These are phyloP conservation scores for Leccinellum rugosiceps DNA, from an alignment of 768 basidiomycete genomes.

Conservation along the genomic window DNA sequence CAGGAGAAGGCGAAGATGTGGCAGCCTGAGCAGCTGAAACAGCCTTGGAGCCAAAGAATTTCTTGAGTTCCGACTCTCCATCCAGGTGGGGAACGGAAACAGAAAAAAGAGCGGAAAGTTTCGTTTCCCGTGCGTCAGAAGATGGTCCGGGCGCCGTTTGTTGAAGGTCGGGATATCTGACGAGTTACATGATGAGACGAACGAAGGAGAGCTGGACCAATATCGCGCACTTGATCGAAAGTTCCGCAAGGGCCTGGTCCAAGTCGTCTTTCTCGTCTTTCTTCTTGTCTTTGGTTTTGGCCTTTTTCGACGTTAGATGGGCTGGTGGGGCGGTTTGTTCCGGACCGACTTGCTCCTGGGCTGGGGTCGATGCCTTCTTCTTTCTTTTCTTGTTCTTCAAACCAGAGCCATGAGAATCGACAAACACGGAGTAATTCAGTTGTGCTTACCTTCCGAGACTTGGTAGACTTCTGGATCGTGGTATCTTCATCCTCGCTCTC, in stretches of 20 bases:
- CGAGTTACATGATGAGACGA: background rate
- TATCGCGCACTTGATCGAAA: conserved; percentile 65
- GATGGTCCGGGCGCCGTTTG: conserved; percentile 27
- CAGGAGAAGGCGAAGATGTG: conserved; percentile 32
- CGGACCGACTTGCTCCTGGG: conserved; percentile 1
- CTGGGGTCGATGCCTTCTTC: conserved; percentile 24
- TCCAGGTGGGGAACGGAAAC: conserved; percentile 85
- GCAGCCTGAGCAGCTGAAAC: conserved; percentile 57
- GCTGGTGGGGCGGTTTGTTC: conserved; percentile 3
- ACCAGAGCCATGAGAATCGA: conserved; percentile 1
- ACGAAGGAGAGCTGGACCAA: background rate
- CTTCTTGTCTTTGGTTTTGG: conserved; percentile 58
- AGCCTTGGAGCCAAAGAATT: conserved; percentile 92
- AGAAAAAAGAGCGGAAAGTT: conserved; percentile 57
- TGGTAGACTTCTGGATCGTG: conserved; percentile 7
- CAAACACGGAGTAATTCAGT: background rate
- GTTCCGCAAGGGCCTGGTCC: conserved; percentile 78
- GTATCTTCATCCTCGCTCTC: conserved; percentile 24
- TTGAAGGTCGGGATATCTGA: conserved; percentile 54
- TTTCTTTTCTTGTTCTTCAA: conserved; percentile 41
- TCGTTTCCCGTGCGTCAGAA: conserved; percentile 28
- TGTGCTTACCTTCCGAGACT: conserved; percentile 24
- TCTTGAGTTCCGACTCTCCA: conserved; percentile 84
- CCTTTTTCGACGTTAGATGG: conserved; percentile 43
- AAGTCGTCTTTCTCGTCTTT: conserved; percentile 73